phyloP scores from a whole-genome alignment of 2,329 filamentous ascomycete genomes.

The Kalaharituber pfeilii region DNA sequence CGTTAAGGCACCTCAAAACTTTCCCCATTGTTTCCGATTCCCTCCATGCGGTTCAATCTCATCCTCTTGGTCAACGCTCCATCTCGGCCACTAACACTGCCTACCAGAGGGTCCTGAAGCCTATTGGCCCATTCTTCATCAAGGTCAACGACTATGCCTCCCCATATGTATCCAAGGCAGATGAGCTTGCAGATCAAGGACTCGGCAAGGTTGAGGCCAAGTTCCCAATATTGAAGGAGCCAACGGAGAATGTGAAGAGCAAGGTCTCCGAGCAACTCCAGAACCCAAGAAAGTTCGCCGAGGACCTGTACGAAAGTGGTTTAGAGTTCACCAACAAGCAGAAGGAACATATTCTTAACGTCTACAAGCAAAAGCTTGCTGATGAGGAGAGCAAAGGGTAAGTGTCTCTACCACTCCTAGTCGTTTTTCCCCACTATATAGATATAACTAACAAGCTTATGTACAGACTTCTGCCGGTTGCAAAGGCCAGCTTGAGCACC shows the following conservation, averaged over 20 bases:
- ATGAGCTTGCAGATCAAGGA: slow-evolving; percentile 56
- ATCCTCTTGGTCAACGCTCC: slow-evolving; percentile 69
- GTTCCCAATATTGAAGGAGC: slow-evolving; percentile 59
- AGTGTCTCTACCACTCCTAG: slow-evolving; percentile 18
- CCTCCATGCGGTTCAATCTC: slow-evolving; percentile 60
- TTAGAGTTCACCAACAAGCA: slow-evolving; percentile 16
- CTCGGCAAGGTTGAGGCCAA: slow-evolving; percentile 50
- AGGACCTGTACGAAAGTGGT: slow-evolving; percentile 31
- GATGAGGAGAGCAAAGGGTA: slow-evolving; percentile 40
- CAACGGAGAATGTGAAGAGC: slow-evolving; percentile 50
- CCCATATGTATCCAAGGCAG: slow-evolving; percentile 70
- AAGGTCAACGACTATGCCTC: slow-evolving; percentile 67
- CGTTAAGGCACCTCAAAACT: slow-evolving; percentile 54
- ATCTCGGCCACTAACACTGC: slow-evolving; percentile 56
- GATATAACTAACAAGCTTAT: neutral
- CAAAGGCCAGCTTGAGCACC: slow-evolving; percentile 53
- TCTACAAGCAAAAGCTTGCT: slow-evolving; percentile 44
- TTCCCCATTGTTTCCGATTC: slow-evolving; percentile 72
- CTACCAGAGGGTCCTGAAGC: slow-evolving; percentile 60
- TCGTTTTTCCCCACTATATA: too few species aligned
- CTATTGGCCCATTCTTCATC: slow-evolving; percentile 59
- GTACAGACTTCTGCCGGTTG: slow-evolving; percentile 44
- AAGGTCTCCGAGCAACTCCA: slow-evolving; percentile 45
- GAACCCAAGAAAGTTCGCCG: slow-evolving; percentile 44
- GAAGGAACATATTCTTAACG: slow-evolving; percentile 42